These are phyloP conservation scores for Nakazawaea anatomiae DNA, from an alignment of 805 yeast genomes.

Conservation along the genomic window DNA sequence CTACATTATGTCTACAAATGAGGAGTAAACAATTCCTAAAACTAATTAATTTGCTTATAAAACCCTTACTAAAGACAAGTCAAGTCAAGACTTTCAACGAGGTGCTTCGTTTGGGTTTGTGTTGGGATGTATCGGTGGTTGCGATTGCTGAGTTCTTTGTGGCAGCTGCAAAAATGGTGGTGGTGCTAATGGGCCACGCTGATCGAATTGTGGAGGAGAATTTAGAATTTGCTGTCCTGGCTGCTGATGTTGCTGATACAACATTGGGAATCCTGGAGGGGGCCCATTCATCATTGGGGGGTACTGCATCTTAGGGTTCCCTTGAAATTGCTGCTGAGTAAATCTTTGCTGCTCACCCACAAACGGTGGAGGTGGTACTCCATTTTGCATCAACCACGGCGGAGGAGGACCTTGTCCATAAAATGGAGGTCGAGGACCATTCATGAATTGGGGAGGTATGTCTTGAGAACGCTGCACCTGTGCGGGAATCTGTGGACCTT, in stretches of 20 bases:
- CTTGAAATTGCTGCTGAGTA: conserved; percentile 2
- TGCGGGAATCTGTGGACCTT: not conserved
- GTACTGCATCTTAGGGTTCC: not conserved
- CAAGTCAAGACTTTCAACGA: not conserved
- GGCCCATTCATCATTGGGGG: conserved; percentile 9
- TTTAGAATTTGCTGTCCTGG: not conserved
- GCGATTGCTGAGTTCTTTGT: conserved; percentile 15
- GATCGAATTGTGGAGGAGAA: conserved; percentile 9
- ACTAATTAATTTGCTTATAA: no score
- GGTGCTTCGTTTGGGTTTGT: not conserved
- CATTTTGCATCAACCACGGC: conserved; percentile 6
- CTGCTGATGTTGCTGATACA: conserved; percentile 7
- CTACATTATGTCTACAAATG: no score
- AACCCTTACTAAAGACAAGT: no score
- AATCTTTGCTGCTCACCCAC: conserved; percentile 1
- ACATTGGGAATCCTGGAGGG: conserved; percentile 9
- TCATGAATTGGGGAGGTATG: conserved; percentile 9
- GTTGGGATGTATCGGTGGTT: conserved; percentile 12
- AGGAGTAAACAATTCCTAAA: no score
- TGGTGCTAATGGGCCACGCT: conserved; percentile 9
- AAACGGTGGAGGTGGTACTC: not conserved
- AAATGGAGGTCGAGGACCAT: conserved; percentile 6
- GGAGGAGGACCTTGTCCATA: conserved; percentile 11
- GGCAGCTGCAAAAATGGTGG: conserved; percentile 13
- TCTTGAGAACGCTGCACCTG: not conserved